A percentile compares a stretch with the other conserved stretches of the same genome.
Conservation (phyloP, 139 green algal species). For the Axilococcus clingmanii region DNA sequence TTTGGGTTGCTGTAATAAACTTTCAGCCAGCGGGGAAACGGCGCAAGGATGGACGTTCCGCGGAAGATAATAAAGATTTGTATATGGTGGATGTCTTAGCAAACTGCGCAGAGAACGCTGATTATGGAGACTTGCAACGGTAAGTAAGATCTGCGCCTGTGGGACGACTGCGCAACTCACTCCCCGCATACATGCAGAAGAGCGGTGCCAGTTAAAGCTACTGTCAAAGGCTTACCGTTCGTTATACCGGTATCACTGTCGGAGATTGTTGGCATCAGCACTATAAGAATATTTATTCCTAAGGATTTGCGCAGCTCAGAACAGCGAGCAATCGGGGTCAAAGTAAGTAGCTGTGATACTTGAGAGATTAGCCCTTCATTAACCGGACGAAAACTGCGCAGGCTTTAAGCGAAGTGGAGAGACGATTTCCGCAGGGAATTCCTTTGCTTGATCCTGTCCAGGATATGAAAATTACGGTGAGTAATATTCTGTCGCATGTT, state of each 20-base stretch:
- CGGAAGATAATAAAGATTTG: slow-evolving; percentile 3
- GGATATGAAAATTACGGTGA: slow-evolving; percentile 50
- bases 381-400: no score
- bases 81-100: slow-evolving; percentile 76
- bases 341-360: no score
- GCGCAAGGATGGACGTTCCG: background rate
- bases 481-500: slow-evolving; percentile 12
- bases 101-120: slow-evolving; percentile 24
- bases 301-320: slow-evolving; percentile 57
- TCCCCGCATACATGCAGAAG: slow-evolving; percentile 8
- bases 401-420: slow-evolving; percentile 31
- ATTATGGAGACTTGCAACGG: no score
- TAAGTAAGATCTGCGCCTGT: no score
- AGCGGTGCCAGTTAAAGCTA: no score
- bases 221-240: slow-evolving; percentile 14
- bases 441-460: slow-evolving; percentile 53
- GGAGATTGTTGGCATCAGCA: slow-evolving; percentile 42
- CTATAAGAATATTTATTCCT: slow-evolving; percentile 66
- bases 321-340: slow-evolving; percentile 3
- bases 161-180: no score
- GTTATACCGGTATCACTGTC: slow-evolving; percentile 45
- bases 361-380: background rate
- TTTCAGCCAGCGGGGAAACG: slow-evolving; percentile 51
- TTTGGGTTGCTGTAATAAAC: slow-evolving; percentile 69
- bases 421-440: slow-evolving; percentile 20